Percentiles rank a stretch among this genome's conserved stretches.
Evolutionary conservation across 768 basidiomycete genomes (phyloP).

Genomic region (Boletus rex-veris): DNA sequence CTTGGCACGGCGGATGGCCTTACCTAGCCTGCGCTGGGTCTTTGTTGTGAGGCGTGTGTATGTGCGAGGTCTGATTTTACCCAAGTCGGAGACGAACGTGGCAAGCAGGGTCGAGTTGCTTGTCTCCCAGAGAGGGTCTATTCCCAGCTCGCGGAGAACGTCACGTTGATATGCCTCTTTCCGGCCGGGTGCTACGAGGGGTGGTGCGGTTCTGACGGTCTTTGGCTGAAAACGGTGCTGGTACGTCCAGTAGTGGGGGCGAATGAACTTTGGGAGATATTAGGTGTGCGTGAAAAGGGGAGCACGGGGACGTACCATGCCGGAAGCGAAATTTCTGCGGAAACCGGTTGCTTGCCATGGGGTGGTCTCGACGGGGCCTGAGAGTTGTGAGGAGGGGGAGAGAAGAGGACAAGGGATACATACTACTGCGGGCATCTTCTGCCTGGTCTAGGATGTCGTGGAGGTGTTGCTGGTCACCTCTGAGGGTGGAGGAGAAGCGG

Average conservation of each 20-base stretch:
- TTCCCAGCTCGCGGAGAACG: slow-evolving; percentile 62
- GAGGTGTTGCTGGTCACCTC: slow-evolving; percentile 22
- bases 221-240: slow-evolving; percentile 33
- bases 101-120: slow-evolving; percentile 57
- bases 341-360: slow-evolving; percentile 23
- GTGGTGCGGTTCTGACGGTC: slow-evolving; percentile 24
- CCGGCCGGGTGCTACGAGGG: slow-evolving; percentile 54
- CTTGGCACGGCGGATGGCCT: slow-evolving; percentile 84
- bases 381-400: neutral
- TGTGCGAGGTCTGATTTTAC: slow-evolving; percentile 71
- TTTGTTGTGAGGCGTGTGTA: slow-evolving; percentile 71
- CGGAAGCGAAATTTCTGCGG: slow-evolving; percentile 27
- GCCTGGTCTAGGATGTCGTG: slow-evolving; percentile 25
- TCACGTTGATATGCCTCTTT: slow-evolving; percentile 56
- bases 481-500: slow-evolving; percentile 21
- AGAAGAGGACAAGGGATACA: neutral
- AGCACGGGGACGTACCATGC: slow-evolving; percentile 14
- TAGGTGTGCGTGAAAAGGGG: neutral
- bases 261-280: slow-evolving; percentile 39
- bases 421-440: slow-evolving; percentile 15
- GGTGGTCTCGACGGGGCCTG: slow-evolving; percentile 6
- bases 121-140: slow-evolving; percentile 73
- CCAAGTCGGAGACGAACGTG: slow-evolving; percentile 66
- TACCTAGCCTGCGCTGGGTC: slow-evolving; percentile 74
- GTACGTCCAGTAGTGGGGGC: slow-evolving; percentile 43